These are phyloP conservation scores for Amorphotheca resinae DNA, from an alignment of 495 filamentous ascomycete species.

Conservation along the genomic window DNA sequence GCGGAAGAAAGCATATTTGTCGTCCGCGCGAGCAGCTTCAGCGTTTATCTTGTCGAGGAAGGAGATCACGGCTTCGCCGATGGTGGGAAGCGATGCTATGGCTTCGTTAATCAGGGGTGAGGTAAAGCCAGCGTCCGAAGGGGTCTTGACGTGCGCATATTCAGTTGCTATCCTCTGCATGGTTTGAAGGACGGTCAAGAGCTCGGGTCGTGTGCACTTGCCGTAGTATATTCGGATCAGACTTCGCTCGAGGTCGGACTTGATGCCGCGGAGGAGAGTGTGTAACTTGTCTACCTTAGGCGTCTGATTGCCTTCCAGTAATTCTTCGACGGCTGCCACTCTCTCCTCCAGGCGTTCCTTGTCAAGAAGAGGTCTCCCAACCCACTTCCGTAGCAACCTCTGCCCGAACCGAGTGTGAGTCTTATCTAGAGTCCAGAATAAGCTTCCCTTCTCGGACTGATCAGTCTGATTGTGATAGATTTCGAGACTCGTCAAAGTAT, in stretches of 20 bases:
- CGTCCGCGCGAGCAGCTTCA: slow-evolving; percentile 70
- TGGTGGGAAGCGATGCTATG: slow-evolving; percentile 63
- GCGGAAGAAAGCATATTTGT: slow-evolving; percentile 90
- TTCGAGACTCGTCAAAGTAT: slow-evolving; percentile 86
- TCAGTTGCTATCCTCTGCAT: slow-evolving; percentile 68
- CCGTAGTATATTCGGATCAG: slow-evolving; percentile 95
- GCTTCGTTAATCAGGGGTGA: slow-evolving; percentile 60
- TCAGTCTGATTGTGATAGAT: slow-evolving; percentile 95
- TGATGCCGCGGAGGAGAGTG: slow-evolving; percentile 54
- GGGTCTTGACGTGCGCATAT: slow-evolving; percentile 50
- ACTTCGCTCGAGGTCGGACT: slow-evolving; percentile 77
- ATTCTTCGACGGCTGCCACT: slow-evolving; percentile 80
- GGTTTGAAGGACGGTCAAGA: slow-evolving; percentile 73
- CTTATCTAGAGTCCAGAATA: slow-evolving; percentile 93
- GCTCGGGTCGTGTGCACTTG: slow-evolving; percentile 83
- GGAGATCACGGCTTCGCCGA: slow-evolving; percentile 51
- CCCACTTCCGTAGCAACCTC: slow-evolving; percentile 84
- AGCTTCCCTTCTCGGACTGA: slow-evolving; percentile 68
- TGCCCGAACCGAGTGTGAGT: slow-evolving; percentile 86
- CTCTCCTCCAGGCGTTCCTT: slow-evolving; percentile 65
- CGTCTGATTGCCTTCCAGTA: slow-evolving; percentile 54
- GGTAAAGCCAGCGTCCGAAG: slow-evolving; percentile 59
- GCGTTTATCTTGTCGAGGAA: slow-evolving; percentile 80
- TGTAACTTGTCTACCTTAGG: slow-evolving; percentile 59
- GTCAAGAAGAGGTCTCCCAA: slow-evolving; percentile 81